Conservation (phyloP, 164 flowering plant species). For the Paratinospora sagittata region DNA sequence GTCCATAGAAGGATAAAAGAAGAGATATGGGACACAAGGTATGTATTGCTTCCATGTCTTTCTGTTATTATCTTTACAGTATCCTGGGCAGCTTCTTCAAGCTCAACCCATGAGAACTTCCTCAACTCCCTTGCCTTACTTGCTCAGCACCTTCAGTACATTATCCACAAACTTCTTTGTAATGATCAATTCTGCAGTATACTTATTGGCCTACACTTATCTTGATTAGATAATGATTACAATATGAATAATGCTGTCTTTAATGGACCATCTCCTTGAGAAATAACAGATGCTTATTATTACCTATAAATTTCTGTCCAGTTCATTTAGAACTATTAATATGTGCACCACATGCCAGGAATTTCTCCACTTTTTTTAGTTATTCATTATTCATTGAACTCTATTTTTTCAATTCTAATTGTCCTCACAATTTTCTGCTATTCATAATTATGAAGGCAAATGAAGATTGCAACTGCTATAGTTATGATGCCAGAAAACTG, state of each 20-base stretch:
- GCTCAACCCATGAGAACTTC: too few relatives aligned
- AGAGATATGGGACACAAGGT: too few relatives aligned
- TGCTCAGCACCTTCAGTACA: too few relatives aligned
- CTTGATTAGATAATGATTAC: neutral
- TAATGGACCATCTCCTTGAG: neutral
- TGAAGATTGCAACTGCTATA: constrained; percentile 93
- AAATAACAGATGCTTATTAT: neutral
- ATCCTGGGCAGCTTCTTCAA: too few relatives aligned
- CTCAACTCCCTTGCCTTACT: too few relatives aligned
- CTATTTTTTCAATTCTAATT: neutral
- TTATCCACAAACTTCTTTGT: too few relatives aligned
- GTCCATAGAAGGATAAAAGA: too few relatives aligned
- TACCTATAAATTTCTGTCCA: neutral
- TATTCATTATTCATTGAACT: neutral
- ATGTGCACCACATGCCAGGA: neutral
- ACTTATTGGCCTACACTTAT: neutral
- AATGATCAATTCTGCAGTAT: neutral
- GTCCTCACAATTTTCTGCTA: neutral
- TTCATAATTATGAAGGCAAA: constrained; percentile 50
- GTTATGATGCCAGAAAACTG: constrained; percentile 74
- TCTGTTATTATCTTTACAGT: too few relatives aligned
- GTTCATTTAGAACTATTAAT: neutral
- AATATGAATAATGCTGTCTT: neutral
- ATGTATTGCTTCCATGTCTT: too few relatives aligned
- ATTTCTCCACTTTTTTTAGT: neutral